phyloP scores from a whole-genome alignment of 2,329 filamentous ascomycete genomes.

The Botrytis galanthina region DNA sequence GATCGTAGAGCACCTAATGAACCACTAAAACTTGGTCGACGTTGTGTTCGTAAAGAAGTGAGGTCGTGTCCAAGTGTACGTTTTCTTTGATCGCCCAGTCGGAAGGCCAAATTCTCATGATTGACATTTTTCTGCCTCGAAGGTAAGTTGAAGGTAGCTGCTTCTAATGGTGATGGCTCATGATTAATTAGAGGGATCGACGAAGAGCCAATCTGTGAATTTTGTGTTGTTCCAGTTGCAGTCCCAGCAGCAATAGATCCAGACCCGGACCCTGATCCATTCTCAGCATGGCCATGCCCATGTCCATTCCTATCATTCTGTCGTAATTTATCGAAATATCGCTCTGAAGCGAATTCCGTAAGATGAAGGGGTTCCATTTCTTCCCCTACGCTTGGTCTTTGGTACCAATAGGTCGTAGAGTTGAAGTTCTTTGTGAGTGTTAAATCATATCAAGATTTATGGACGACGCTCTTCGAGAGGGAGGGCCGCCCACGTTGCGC shows the following conservation, averaged over 20 bases:
- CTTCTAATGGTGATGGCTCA: constrained; percentile 23
- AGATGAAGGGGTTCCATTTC: constrained; percentile 61
- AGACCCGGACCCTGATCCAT: not conserved
- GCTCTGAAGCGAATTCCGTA: constrained; percentile 65
- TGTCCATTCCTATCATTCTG: constrained; percentile 48
- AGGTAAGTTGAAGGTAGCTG: constrained; percentile 35
- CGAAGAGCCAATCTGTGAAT: constrained; percentile 24
- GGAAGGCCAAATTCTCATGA: constrained; percentile 28
- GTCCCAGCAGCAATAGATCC: constrained; percentile 9
- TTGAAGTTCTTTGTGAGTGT: constrained; percentile 26
- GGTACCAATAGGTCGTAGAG: constrained; percentile 37
- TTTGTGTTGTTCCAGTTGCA: constrained; percentile 32
- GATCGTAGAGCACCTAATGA: constrained; percentile 37
- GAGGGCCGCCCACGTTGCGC: constrained; percentile 29
- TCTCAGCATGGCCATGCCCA: constrained; percentile 39
- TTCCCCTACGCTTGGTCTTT: constrained; percentile 33
- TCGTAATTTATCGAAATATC: constrained; percentile 61
- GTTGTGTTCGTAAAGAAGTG: constrained; percentile 34
- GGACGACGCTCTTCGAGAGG: constrained; percentile 26
- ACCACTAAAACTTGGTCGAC: constrained; percentile 37
- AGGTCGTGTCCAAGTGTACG: constrained; percentile 38
- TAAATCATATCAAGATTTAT: constrained; percentile 35
- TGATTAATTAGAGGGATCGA: constrained; percentile 16
- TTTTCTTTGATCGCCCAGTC: constrained; percentile 38
- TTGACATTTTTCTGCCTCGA: constrained; percentile 29